Base-by-base conservation (phyloP, 78 protist genomes). In the slime mould (Dictyostelium discoideum) region DNA sequence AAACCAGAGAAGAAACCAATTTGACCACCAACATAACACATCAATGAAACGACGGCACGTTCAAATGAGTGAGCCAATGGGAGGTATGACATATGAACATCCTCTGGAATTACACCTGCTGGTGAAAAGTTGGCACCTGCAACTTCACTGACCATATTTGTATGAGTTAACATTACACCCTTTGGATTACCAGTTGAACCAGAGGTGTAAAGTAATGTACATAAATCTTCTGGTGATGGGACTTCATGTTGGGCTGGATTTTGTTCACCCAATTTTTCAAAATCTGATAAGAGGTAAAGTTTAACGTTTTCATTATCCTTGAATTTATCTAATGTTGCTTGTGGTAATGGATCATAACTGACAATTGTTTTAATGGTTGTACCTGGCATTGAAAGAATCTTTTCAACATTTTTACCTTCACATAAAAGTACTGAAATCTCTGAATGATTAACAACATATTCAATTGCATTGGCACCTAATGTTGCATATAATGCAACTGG, bases 161-260 rank as follows among this genome's bases (percentile, higher is more conserved):
- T 79, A 67, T 92, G 93, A 0, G 96, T 76, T 18, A 86, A 50
- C 57, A 96, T 90, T 13, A 92, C 94, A 84, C 93, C 94, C 86
- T 98, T 98, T 78, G 99, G 99, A 18, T 63, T 26, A 39, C 99
- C 99, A 7, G 99, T 99, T 42, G 99, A 96, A 57, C 99, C 99
- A 1, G 98, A 96, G 2, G 99, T 99, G 97, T 98, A 99, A 84
- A 97, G 86, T 78, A 98, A 42, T 13, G 95, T 86, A 65, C 92
- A 93, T 14, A 92, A 6, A 87, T 97, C 97, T 2, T 87, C 90
- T 39, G 97, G 96, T 20, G 11, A 26, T 11, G 98, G 85, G 8
- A 87, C 85, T 2, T 54, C 26, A 3, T 86, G 77, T 85, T 73
- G 39, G 20, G 65, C 46, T 78, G 73, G 85, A 7, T 86, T 44